Percentiles rank a stretch among this genome's conserved stretches.
These are phyloP conservation scores for Echinochloa phyllopogon DNA, from an alignment of 176 grass and related monocot genomes.

Conservation along the genomic window DNA sequence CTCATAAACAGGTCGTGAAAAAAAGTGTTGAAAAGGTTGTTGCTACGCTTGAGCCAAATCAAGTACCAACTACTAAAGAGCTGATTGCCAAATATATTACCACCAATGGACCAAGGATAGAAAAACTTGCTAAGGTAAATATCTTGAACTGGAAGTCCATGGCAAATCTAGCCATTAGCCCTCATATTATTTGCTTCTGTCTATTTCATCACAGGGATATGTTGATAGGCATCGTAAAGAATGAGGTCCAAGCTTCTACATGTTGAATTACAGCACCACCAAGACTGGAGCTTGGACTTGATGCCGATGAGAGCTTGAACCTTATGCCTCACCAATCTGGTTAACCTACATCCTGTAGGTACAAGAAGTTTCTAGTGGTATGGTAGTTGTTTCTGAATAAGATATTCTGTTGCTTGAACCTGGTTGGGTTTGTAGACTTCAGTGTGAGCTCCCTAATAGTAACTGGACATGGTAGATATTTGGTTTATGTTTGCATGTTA, in stretches of 20 bases:
- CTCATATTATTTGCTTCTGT: slow-evolving; percentile 34
- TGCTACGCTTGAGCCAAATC: slow-evolving; percentile 53
- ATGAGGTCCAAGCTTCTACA: slow-evolving; percentile 33
- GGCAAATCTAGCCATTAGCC: slow-evolving; percentile 12
- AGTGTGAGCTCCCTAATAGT: slow-evolving; percentile 22
- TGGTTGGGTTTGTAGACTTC: slow-evolving; percentile 43
- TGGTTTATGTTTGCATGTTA: slow-evolving; percentile 45
- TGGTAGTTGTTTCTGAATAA: slow-evolving; percentile 43
- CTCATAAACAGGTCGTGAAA: slow-evolving; percentile 66
- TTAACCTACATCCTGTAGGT: slow-evolving; percentile 30
- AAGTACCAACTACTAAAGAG: slow-evolving; percentile 53
- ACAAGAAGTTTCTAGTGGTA: slow-evolving; percentile 35
- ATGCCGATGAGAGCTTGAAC: slow-evolving; percentile 25
- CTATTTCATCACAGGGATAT: slow-evolving; percentile 52
- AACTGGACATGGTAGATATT: slow-evolving; percentile 35
- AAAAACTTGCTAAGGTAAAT: slow-evolving; percentile 71
- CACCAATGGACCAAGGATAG: slow-evolving; percentile 52
- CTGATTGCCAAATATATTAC: slow-evolving; percentile 49
- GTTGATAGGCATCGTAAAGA: slow-evolving; percentile 41
- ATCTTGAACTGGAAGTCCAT: slow-evolving; percentile 18
- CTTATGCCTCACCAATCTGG: slow-evolving; percentile 6
- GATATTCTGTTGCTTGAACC: slow-evolving; percentile 43
- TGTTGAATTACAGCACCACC: slow-evolving; percentile 25
- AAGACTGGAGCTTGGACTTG: slow-evolving; percentile 30
- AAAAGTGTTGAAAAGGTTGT: slow-evolving; percentile 70